Evolutionary conservation across 306 rosid genomes (phyloP).

Genomic region (Prunus mume): DNA sequence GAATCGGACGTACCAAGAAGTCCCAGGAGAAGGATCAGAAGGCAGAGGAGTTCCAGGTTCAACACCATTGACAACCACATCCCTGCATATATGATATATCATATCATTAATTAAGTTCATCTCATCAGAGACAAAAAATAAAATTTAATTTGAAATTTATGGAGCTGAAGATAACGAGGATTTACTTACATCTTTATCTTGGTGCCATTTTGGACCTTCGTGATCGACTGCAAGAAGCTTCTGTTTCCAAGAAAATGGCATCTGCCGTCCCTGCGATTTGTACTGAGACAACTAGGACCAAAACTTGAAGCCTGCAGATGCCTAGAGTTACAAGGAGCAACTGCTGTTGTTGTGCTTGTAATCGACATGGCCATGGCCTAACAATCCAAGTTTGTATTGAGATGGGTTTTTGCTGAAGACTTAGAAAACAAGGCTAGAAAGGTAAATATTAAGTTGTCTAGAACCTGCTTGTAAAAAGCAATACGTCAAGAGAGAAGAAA

Average conservation of each 20-base stretch:
- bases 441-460: too few relatives aligned
- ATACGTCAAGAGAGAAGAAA: not conserved
- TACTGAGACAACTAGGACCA: not conserved
- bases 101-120: too few relatives aligned
- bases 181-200: conserved; percentile 1
- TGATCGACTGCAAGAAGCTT: not conserved
- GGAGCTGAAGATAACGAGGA: not conserved
- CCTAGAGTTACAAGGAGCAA: not conserved
- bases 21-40: conserved; percentile 23
- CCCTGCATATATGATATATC: conserved; percentile 25
- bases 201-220: conserved; percentile 5
- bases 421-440: not conserved
- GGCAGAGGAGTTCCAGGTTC: conserved; percentile 34
- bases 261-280: not conserved
- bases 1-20: conserved; percentile 30
- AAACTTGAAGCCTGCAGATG: not conserved
- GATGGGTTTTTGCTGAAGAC: not conserved
- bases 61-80: conserved; percentile 28
- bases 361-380: conserved; percentile 1
- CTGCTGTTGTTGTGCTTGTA: not conserved
- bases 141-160: not conserved
- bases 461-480: not conserved
- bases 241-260: not conserved
- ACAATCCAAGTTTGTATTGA: not conserved
- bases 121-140: too few relatives aligned